Base-by-base conservation (phyloP, 768 basidiomycete genomes). In the Dioszegia crocea region DNA sequence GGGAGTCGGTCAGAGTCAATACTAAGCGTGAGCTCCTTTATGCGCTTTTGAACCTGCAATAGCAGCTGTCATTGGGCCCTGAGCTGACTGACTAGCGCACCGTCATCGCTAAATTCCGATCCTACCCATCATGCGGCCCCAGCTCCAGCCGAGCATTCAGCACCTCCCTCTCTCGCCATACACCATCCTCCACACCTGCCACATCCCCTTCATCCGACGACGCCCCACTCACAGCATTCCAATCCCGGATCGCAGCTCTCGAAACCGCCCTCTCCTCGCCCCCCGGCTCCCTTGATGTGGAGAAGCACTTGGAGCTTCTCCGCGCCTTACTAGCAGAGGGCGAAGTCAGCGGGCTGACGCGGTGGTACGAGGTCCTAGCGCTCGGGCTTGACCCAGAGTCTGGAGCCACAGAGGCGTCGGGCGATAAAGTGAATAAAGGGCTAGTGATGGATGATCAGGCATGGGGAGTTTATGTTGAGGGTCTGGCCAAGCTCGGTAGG, bases 331-430 rank as follows among this genome's bases (percentile, higher is more conserved):
- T 64, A 1, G 66, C 62, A 3, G 70, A 68, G 3, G 65, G 63
- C 27, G 71, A 74, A 29, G 59, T 33, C 9, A 19, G 26, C 4
- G 67, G 67, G 1, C 29, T 71, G 40, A 49, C 48, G 5, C 62
- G 44, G 30, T 74, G 71, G 50, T 70, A 75, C 47, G 66, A 72
- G 53, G 68, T 67, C 23, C 56, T 75, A 45, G 69, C 69, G 41
- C 55, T 74, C 26, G 43, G 58, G 24, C 55, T n/a, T 33, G 57
- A 57, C 29, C 29, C 47, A 14, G 47, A 29, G 9, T 29, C 27
- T 16, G 56, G 41, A 16, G 6, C 33, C 6, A 51, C 21, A 4
- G 52, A 38, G 27, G 57, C 6, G 6, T 48, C 41, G 10, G 54
- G 41, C 24, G 36, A 26, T 10, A 40, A 30, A 11, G 48, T 59